phyloP scores from a whole-genome alignment of 495 filamentous ascomycete genomes.

The Aspergillus nidulans region DNA sequence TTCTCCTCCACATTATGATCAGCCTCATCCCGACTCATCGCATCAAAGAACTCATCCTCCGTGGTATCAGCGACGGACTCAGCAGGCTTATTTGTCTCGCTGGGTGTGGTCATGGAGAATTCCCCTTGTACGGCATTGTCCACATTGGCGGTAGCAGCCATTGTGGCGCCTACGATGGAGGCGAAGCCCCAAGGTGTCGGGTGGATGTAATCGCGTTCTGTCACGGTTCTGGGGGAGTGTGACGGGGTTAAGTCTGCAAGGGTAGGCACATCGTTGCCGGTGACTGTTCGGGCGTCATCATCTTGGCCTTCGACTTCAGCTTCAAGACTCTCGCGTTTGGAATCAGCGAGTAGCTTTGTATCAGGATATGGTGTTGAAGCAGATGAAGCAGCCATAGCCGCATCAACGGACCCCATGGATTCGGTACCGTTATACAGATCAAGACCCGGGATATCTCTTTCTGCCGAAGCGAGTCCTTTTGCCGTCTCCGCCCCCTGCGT shows the following conservation, averaged over 20 bases:
- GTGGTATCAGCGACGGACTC: background rate
- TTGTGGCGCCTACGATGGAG: conserved; percentile 26
- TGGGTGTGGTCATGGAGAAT: background rate
- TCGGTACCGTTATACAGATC: conserved; percentile 12
- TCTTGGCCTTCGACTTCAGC: conserved; percentile 1
- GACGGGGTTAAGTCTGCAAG: background rate
- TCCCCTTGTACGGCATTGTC: background rate
- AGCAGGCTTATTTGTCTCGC: background rate
- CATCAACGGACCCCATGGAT: conserved; percentile 25
- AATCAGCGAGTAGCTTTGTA: background rate
- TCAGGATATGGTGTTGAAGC: background rate
- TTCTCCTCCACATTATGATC: background rate
- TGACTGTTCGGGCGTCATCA: background rate
- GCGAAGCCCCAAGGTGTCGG: conserved; percentile 16
- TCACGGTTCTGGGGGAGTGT: background rate
- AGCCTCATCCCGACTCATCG: background rate
- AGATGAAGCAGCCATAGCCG: conserved; percentile 23
- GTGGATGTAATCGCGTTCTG: background rate
- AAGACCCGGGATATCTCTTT: conserved; percentile 7
- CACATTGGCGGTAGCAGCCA: conserved; percentile 10
- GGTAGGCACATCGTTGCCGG: background rate
- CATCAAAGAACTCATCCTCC: conserved; percentile 6
- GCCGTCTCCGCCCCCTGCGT: conserved; percentile 18
- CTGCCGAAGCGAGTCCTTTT: background rate
- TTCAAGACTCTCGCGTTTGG: background rate